Evolutionary conservation across 2,329 filamentous ascomycete species (phyloP).

Genomic region (Phyllosticta citribraziliensis): DNA sequence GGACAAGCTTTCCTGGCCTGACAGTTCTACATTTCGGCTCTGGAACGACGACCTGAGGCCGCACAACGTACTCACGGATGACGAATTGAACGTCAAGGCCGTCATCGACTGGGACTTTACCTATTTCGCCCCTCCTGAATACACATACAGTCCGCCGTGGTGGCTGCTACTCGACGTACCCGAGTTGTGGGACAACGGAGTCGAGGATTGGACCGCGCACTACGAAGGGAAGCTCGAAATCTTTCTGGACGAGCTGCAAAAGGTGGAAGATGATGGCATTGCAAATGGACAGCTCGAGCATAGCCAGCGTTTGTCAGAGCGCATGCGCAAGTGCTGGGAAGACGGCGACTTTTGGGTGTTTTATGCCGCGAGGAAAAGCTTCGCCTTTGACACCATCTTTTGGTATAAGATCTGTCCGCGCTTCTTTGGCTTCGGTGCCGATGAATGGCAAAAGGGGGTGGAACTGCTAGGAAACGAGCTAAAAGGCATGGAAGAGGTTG

Average conservation of each 20-base stretch:
- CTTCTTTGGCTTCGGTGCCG: conserved; percentile 2
- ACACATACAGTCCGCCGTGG: conserved; percentile 26
- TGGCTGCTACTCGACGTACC: conserved; percentile 25
- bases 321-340: conserved; percentile 15
- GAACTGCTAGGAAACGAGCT: not conserved
- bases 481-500: not conserved
- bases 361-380: conserved; percentile 13
- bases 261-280: not conserved
- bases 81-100: conserved; percentile 17
- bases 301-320: conserved; percentile 2
- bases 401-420: conserved; percentile 7
- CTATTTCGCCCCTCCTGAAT: conserved; percentile 30
- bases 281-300: not conserved
- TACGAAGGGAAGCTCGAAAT: not conserved
- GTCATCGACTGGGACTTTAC: conserved; percentile 31
- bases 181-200: conserved; percentile 12
- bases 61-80: not conserved
- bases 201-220: conserved; percentile 2
- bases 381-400: conserved; percentile 14
- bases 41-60: not conserved
- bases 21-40: not conserved
- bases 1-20: not conserved
- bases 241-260: not conserved
- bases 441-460: not conserved
- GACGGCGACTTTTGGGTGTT: conserved; percentile 16